Conservation (phyloP, 2,329 filamentous ascomycete genomes). For the Alternaria triticimaculans region DNA sequence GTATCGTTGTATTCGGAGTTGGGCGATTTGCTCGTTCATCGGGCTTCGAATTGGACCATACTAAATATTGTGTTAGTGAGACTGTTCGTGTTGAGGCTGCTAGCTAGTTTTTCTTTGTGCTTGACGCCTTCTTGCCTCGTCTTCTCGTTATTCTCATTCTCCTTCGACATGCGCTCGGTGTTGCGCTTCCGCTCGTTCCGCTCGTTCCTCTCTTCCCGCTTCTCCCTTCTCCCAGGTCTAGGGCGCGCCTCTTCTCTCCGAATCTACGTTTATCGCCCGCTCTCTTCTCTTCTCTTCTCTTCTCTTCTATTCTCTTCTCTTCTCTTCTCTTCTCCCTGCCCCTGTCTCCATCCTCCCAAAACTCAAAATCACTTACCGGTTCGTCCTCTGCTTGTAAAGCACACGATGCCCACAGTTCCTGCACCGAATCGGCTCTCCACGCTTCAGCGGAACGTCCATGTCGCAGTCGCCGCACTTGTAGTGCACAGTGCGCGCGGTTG, state of each 20-base stretch:
- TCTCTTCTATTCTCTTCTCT: no score
- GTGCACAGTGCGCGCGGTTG: conserved; percentile 54
- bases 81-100: background rate
- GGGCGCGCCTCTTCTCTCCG: no score
- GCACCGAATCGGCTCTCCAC: conserved; percentile 82
- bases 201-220: no score
- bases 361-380: conserved; percentile 71
- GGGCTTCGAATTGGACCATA: conserved; percentile 98
- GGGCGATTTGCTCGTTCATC: conserved; percentile 56
- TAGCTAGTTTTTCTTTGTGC: background rate
- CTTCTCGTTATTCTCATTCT: no score
- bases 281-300: no score
- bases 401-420: conserved; percentile 94
- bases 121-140: background rate
- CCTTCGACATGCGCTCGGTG: no score
- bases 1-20: no score
- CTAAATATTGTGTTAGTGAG: conserved; percentile 48
- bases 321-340: background rate
- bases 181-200: background rate
- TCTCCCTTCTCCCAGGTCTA: background rate
- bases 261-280: no score
- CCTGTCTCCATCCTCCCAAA: background rate
- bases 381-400: conserved; percentile 96
- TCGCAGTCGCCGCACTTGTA: conserved; percentile 83
- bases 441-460: conserved; percentile 74